Conservation (phyloP, 1,284 basidiomycete genomes). For the Meira nashicola region DNA sequence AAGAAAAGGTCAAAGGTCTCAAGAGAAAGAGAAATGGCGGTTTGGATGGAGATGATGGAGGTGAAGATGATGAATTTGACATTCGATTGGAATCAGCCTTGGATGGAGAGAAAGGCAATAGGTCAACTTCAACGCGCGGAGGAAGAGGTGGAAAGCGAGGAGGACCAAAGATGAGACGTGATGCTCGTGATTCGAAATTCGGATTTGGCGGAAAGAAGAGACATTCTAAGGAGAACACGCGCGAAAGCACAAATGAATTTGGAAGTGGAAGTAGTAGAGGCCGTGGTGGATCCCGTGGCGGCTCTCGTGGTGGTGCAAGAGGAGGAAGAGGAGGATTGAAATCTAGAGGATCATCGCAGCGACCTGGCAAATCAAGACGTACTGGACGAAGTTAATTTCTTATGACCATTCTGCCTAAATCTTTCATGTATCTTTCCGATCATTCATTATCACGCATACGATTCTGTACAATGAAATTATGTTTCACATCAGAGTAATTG, state of each 20-base stretch:
- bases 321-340: constrained; percentile 11
- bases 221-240: constrained; percentile 43
- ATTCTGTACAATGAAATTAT: too few species aligned
- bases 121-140: neutral
- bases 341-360: constrained; percentile 4
- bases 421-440: neutral
- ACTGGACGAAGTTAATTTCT: constrained; percentile 3
- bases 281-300: constrained; percentile 9
- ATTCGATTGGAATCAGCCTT: constrained; percentile 62
- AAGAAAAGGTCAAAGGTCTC: constrained; percentile 54
- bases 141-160: constrained; percentile 9
- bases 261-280: constrained; percentile 10
- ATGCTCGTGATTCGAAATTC: constrained; percentile 42
- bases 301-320: constrained; percentile 3
- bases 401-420: too few species aligned
- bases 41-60: constrained; percentile 60
- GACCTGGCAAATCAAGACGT: constrained; percentile 14
- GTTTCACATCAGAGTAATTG: too few species aligned
- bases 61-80: constrained; percentile 64
- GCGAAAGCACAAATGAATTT: constrained; percentile 45
- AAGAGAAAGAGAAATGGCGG: constrained; percentile 59
- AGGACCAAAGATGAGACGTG: constrained; percentile 38
- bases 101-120: constrained; percentile 26
- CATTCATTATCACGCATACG: too few species aligned
- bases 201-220: constrained; percentile 50